Evolutionary conservation across 2,329 filamentous ascomycete species (phyloP).

Genomic region (Alternaria solani): DNA sequence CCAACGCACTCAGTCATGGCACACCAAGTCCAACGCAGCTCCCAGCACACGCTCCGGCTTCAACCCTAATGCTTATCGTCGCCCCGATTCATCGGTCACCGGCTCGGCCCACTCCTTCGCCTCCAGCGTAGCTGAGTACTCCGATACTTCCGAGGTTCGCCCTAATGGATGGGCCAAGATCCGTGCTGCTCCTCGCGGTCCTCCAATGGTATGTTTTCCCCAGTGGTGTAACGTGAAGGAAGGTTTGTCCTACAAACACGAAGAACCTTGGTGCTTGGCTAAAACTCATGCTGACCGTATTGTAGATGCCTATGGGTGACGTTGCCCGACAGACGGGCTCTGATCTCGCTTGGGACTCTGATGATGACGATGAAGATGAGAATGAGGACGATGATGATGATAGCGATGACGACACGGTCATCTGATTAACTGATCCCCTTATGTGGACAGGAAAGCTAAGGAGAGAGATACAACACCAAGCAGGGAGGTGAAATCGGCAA

Average conservation of each 20-base stretch:
- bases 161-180: conserved; percentile 42
- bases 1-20: conserved; percentile 34
- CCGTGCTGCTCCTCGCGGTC: conserved; percentile 26
- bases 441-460: not conserved
- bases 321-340: conserved; percentile 3
- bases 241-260: not conserved
- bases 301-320: conserved; percentile 22
- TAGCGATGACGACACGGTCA: conserved; percentile 48
- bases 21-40: conserved; percentile 23
- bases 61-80: conserved; percentile 28
- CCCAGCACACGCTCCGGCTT: conserved; percentile 27
- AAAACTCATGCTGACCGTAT: conserved; percentile 9
- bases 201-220: conserved; percentile 26
- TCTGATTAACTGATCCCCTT: conserved; percentile 7
- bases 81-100: conserved; percentile 18
- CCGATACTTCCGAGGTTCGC: conserved; percentile 17
- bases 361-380: conserved; percentile 44
- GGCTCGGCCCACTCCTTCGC: conserved; percentile 29
- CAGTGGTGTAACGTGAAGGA: too few species aligned
- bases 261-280: not conserved
- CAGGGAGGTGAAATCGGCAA: not conserved
- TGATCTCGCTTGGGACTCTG: conserved; percentile 19
- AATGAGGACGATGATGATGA: conserved; percentile 55
- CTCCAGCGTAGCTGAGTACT: conserved; percentile 38
- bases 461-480: not conserved